Evolutionary conservation across 2,329 filamentous ascomycete species (phyloP), one percentile per base, ranked within the genome.

Genomic region (Paraphoma sp.): DNA sequence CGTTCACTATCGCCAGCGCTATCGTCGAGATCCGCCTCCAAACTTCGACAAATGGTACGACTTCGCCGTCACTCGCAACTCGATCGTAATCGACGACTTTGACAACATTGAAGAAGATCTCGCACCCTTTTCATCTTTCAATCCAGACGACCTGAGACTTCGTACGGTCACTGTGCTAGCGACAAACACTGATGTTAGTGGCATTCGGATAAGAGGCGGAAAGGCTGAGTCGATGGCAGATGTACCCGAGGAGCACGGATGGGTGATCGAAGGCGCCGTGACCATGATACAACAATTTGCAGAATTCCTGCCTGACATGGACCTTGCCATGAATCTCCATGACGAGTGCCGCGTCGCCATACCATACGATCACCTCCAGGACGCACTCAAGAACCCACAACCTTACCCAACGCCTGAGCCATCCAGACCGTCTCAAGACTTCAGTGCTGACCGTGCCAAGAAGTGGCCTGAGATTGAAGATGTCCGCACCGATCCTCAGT

Each of bases 261-360:
- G 84, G 84, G 85, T 87, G 82, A 76, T 87, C 8, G 79, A 84
- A 31, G 84, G 84, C 23, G 77, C 84, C 1, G 75, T 80, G 1
- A 65, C 76, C 6, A 84, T 88, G 77, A 84, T 88, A 31, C 76
- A 68, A 33, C 65, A 70, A 8, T 71, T 87, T 61, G 78, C 79
- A 1, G 68, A 83, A 53, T 78, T 80, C 61, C 77, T 88, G 30
- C 86, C 86, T 0, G 85, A 88, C 57, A 88, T 88, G 86, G 85
- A 87, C 64, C 70, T 88, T 38, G 84, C 83, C 0, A 83, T 88
- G 73, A 88, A 88, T 57, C 67, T 87, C n/a, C 86, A 87, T 56
- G 84, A 87, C 59, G 84, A 87, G 63, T 80, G 80, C 45, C 80
- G 86, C 10, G 81, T 87, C 10, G 82, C 82, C 29, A 80, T 87